phyloP scores from a whole-genome alignment of 2,329 filamentous ascomycete species.

The Colletotrichum sp. region DNA sequence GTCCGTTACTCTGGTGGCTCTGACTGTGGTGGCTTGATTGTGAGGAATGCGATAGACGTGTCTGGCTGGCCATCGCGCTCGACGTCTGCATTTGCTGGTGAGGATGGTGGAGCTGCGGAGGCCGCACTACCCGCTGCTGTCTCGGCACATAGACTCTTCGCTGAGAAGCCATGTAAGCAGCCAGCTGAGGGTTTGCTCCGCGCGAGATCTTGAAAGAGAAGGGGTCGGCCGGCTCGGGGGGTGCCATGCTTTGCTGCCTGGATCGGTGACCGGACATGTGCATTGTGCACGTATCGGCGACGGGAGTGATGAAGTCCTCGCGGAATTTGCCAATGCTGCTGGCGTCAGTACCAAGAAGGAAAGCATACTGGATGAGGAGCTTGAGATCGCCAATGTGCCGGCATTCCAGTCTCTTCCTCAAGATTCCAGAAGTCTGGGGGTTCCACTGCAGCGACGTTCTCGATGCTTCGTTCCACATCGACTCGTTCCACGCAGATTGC shows the following conservation, averaged over 20 bases:
- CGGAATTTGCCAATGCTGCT: slow-evolving; percentile 30
- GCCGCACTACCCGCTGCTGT: slow-evolving; percentile 13
- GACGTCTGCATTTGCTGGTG: slow-evolving; percentile 18
- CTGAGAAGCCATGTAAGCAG: slow-evolving; percentile 39
- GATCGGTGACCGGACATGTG: slow-evolving; percentile 39
- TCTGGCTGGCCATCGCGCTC: slow-evolving; percentile 18
- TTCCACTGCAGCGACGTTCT: slow-evolving; percentile 42
- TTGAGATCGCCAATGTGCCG: slow-evolving; percentile 46
- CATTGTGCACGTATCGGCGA: slow-evolving; percentile 39
- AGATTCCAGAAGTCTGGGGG: slow-evolving; percentile 43
- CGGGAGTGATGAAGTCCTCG: slow-evolving; percentile 38
- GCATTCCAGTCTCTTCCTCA: slow-evolving; percentile 51
- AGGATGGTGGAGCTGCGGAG: slow-evolving; percentile 20
- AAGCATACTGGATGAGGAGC: slow-evolving; percentile 42
- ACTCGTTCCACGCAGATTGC: slow-evolving; percentile 40
- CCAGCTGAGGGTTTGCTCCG: slow-evolving; percentile 36
- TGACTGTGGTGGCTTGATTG: slow-evolving; percentile 14
- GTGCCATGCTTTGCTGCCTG: slow-evolving; percentile 2
- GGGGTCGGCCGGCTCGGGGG: slow-evolving; percentile 28
- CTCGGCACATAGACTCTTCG: slow-evolving; percentile 35
- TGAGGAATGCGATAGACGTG: slow-evolving; percentile 16
- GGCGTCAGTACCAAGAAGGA: slow-evolving; percentile 40
- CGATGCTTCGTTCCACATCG: slow-evolving; percentile 38
- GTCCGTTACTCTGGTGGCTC: background rate
- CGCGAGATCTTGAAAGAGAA: slow-evolving; percentile 43